These are phyloP conservation scores for Elongisporangium prolatum DNA, from an alignment of 352 stramenopile species.

Conservation along the genomic window DNA sequence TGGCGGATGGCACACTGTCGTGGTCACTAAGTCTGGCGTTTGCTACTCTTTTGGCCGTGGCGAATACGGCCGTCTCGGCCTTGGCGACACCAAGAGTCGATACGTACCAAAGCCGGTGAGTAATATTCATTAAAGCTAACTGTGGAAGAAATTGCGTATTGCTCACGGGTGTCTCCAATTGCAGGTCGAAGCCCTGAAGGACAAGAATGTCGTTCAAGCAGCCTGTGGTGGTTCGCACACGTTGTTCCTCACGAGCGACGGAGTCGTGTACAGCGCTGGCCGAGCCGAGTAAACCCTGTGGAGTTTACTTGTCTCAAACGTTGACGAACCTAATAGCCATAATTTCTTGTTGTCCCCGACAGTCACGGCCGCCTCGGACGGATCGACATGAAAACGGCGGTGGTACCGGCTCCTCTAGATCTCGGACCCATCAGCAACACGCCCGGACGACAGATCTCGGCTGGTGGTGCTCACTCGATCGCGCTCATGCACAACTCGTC, in stretches of 20 bases:
- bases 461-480: conserved; percentile 68
- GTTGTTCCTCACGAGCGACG: conserved; percentile 83
- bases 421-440: conserved; percentile 28
- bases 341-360: conserved; percentile 4
- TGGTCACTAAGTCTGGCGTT: conserved; percentile 65
- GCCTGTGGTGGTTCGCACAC: conserved; percentile 83
- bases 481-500: conserved; percentile 59
- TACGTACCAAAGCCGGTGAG: conserved; percentile 54
- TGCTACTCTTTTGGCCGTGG: conserved; percentile 76
- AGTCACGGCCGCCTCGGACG: conserved; percentile 70
- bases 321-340: not conserved
- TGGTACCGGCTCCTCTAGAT: conserved; percentile 47
- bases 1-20: conserved; percentile 78
- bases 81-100: conserved; percentile 74
- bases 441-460: conserved; percentile 63
- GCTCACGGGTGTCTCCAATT: conserved; percentile 1
- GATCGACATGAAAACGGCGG: conserved; percentile 43
- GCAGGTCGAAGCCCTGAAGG: conserved; percentile 61
- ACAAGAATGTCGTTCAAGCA: conserved; percentile 60
- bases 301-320: not conserved
- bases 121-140: not conserved
- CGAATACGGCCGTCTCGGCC: conserved; percentile 81
- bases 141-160: not conserved
- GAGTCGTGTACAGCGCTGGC: conserved; percentile 78
- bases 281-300: conserved; percentile 65